phyloP scores from a whole-genome alignment of 495 filamentous ascomycete species.

The Pseudevernia furfuracea region DNA sequence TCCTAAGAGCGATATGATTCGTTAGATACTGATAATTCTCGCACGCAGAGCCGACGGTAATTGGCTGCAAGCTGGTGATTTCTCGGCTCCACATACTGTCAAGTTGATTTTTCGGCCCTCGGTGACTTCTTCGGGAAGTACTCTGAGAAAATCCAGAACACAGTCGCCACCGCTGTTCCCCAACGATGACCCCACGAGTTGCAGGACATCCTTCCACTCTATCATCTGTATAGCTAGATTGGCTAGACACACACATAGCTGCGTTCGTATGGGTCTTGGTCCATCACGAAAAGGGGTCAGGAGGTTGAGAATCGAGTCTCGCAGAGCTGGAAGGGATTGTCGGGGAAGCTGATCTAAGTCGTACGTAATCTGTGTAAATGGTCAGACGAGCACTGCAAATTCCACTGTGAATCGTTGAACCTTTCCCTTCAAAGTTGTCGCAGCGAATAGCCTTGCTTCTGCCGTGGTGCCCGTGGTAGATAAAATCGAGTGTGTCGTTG shows the following conservation, averaged over 20 bases:
- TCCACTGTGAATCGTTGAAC: conserved; percentile 48
- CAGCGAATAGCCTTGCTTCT: conserved; percentile 89
- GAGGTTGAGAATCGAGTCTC: conserved; percentile 72
- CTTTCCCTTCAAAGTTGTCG: conserved; percentile 96
- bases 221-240: conserved; percentile 94
- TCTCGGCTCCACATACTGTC: conserved; percentile 74
- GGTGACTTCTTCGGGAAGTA: conserved; percentile 97
- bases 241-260: conserved; percentile 89
- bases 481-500: conserved; percentile 72
- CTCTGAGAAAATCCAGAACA: conserved; percentile 88
- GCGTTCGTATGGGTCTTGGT: conserved; percentile 84
- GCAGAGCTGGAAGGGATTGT: conserved; percentile 62
- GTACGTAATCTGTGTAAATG: conserved; percentile 60
- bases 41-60: conserved; percentile 26
- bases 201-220: conserved; percentile 89
- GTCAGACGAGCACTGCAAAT: conserved; percentile 24
- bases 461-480: conserved; percentile 63
- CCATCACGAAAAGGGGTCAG: conserved; percentile 72
- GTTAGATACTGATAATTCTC: conserved; percentile 40
- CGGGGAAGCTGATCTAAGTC: conserved; percentile 79
- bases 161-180: conserved; percentile 72
- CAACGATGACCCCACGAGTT: conserved; percentile 66
- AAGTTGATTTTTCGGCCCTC: conserved; percentile 98
- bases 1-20: conserved; percentile 54
- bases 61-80: conserved; percentile 40